These are phyloP conservation scores for Trichoderma sp. DNA, from an alignment of 2,329 filamentous ascomycete genomes.

Conservation along the genomic window DNA sequence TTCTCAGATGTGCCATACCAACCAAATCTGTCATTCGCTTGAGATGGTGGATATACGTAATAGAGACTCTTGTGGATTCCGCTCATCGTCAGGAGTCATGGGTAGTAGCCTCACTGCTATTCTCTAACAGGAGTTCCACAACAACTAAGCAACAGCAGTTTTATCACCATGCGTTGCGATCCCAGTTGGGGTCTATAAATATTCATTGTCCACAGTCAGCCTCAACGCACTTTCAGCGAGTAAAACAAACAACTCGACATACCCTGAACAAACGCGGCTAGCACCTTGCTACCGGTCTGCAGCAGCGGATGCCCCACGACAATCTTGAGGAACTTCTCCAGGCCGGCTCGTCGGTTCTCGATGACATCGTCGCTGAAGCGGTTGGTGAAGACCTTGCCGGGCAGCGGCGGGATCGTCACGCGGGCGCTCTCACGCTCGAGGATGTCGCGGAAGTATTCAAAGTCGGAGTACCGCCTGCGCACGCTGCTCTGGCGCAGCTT, in stretches of 20 bases:
- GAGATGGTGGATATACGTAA: not conserved
- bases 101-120: not conserved
- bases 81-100: not conserved
- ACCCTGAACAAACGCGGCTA: slow-evolving; percentile 97
- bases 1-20: not conserved
- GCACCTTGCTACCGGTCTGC: slow-evolving; percentile 95
- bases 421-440: slow-evolving; percentile 91
- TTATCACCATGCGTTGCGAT: slow-evolving; percentile 79
- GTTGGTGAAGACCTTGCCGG: slow-evolving; percentile 97
- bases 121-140: not conserved
- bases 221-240: not conserved
- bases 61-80: not conserved
- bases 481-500: slow-evolving; percentile 88
- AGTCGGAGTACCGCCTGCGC: slow-evolving; percentile 92
- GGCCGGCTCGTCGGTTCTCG: slow-evolving; percentile 83
- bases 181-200: slow-evolving; percentile 74
- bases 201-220: not conserved
- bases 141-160: not conserved
- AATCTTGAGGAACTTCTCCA: slow-evolving; percentile 96
- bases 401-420: slow-evolving; percentile 92
- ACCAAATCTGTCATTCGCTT: not conserved
- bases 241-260: slow-evolving; percentile 23
- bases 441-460: slow-evolving; percentile 98
- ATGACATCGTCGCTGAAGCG: slow-evolving; percentile 98
- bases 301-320: slow-evolving; percentile 93